phyloP scores from a whole-genome alignment of 805 yeast genomes.

The Barnettozyma pratensis region DNA sequence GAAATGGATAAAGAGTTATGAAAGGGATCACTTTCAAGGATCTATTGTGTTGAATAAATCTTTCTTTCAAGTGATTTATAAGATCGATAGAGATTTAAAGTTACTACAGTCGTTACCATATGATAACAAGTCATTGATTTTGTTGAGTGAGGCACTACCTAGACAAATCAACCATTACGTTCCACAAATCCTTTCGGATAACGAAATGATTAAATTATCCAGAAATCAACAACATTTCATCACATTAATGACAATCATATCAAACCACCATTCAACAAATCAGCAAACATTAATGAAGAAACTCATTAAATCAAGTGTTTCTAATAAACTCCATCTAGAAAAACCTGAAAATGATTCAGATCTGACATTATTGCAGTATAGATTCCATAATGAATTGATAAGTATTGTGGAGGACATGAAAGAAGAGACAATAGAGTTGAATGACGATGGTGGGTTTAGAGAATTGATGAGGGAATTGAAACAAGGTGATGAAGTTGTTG shows the following conservation, averaged over 20 bases:
- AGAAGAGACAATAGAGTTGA: not conserved
- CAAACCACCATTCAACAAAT: not conserved
- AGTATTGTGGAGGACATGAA: not conserved
- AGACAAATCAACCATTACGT: constrained; percentile 1
- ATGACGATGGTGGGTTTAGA: not conserved
- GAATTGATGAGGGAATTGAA: not conserved
- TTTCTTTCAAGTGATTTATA: constrained; percentile 7
- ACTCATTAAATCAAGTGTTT: constrained; percentile 5
- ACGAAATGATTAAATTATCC: not conserved
- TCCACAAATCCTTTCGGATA: not conserved
- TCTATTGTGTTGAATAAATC: constrained; percentile 7
- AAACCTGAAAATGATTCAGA: not conserved
- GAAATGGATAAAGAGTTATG: constrained; percentile 1
- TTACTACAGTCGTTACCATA: not conserved
- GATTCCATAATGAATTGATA: constrained; percentile 8
- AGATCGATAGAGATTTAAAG: constrained; percentile 4
- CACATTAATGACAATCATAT: not conserved
- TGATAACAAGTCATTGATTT: not conserved
- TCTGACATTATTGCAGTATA: constrained; percentile 1
- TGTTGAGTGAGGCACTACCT: constrained; percentile 4
- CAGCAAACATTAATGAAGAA: not conserved
- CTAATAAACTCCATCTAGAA: constrained; percentile 2
- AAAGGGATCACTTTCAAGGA: not conserved
- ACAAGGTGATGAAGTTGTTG: constrained; percentile 1
- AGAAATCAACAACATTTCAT: constrained; percentile 1